phyloP scores from a whole-genome alignment of 345 rosid genomes.

The Salix udensis region DNA sequence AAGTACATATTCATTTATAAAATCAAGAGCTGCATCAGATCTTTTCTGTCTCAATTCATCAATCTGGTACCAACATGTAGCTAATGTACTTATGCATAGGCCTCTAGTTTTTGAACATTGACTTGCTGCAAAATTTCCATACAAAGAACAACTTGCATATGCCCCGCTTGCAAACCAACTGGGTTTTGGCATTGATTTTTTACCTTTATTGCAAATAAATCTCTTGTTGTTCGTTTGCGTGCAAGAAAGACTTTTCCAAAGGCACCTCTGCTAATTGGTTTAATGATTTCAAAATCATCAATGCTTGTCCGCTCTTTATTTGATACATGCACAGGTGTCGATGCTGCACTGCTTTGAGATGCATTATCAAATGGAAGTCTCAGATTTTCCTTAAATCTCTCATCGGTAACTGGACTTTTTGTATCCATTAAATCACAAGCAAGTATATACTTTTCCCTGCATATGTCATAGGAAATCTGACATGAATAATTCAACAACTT shows the following conservation, averaged over 20 bases:
- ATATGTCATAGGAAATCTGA: conserved; percentile 9
- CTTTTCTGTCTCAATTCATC: no score
- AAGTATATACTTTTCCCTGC: conserved; percentile 71
- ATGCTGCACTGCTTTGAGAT: conserved; percentile 41
- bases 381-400: conserved; percentile 40
- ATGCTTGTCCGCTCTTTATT: conserved; percentile 71
- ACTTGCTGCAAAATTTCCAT: no score
- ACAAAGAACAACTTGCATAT: no score
- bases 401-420: conserved; percentile 36
- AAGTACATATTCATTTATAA: no score
- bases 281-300: conserved; percentile 79
- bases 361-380: conserved; percentile 38
- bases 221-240: conserved; percentile 77
- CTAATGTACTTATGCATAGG: no score
- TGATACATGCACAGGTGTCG: conserved; percentile 45
- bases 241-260: conserved; percentile 87
- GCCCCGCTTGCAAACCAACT: no score
- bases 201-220: conserved; percentile 88
- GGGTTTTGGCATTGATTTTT: neutral
- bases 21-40: no score
- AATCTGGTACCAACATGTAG: no score
- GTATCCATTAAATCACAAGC: conserved; percentile 51
- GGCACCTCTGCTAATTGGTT: conserved; percentile 82
- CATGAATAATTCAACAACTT: conserved; percentile 3
- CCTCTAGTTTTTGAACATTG: no score